Base-by-base conservation (phyloP, 2,329 filamentous ascomycete species). In the Fusarium hainanense region DNA sequence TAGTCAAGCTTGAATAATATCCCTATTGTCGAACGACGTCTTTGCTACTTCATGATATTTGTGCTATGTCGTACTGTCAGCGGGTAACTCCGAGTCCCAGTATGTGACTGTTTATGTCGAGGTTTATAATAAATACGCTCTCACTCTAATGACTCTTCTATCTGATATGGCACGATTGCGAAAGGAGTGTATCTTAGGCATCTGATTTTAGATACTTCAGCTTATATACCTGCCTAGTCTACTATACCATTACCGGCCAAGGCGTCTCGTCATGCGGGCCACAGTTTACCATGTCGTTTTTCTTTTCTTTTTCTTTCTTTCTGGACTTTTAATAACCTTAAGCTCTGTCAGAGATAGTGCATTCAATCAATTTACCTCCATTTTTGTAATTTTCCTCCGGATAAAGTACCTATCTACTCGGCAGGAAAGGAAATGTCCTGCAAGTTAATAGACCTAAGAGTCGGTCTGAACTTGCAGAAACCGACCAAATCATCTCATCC, bases 1-100 rank as follows among this genome's bases (percentile, higher is more conserved):
- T 58, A 71, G 65, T 71, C 55, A 37, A 71, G 67, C 63, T 41
- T 25, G 2, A 27, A 52, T 52, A 28, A 2, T 21, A 42, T 41
- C 34, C 14, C 23, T 27, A 2, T 51, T 52, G 34, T 52, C 34
- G 18, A 37, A 12, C 3, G 18, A n/a, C 0, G 6, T 4, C 4
- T 11, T n/a, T n/a, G 3, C 32, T 34, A 34, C 5, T 18, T n/a
- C 9, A n/a, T 1, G 11, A 1, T 5, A n/a, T 9, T n/a, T 37
- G 18, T 37, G 16, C 4, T 0, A 37, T 7, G 34, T 3, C 8
- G 32, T 34, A 10, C 6, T 34, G 14, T n/a, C n/a, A n/a, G n/a
- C n/a, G n/a, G n/a, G n/a, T n/a, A n/a, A n/a, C n/a, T n/a, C n/a
- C n/a, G n/a, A n/a, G n/a, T n/a, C n/a, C 16, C 32, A 32, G 30